A percentile compares a stretch with the other conserved stretches of the same genome.
These are phyloP conservation scores for Pleurotus platypus DNA, from an alignment of 768 basidiomycete genomes.

Conservation along the genomic window DNA sequence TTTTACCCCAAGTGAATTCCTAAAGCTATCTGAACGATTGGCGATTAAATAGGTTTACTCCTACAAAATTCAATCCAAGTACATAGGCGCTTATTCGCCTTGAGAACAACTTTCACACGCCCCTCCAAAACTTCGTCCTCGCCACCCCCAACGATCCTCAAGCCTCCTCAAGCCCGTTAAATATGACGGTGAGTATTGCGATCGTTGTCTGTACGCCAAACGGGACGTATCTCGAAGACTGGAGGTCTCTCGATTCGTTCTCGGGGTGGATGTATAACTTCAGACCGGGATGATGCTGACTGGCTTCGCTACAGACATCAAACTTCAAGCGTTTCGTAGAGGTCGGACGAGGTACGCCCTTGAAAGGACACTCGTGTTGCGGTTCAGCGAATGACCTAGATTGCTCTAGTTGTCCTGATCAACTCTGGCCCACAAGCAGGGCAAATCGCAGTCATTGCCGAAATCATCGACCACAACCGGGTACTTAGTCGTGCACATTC, in stretches of 20 bases:
- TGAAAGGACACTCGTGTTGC: neutral
- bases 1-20: no score
- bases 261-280: neutral
- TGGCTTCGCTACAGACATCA: conserved; percentile 31
- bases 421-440: conserved; percentile 82
- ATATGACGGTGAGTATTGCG: conserved; percentile 2
- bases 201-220: neutral
- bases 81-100: neutral
- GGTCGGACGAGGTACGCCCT: conserved; percentile 84
- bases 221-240: neutral
- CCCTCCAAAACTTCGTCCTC: neutral
- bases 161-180: conserved; percentile 6
- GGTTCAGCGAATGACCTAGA: neutral
- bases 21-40: no score
- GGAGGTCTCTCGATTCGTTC: no score
- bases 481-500: conserved; percentile 42
- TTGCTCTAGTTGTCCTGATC: conserved; percentile 79
- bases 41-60: no score
- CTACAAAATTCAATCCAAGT: no score
- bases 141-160: conserved; percentile 3
- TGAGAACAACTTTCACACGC: neutral
- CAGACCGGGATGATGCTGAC: neutral
- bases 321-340: conserved; percentile 97
- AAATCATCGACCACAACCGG: conserved; percentile 99
- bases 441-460: conserved; percentile 91